Conservation (phyloP, 2,329 filamentous ascomycete species). For the Dryadomyces quercus-mongolicae region DNA sequence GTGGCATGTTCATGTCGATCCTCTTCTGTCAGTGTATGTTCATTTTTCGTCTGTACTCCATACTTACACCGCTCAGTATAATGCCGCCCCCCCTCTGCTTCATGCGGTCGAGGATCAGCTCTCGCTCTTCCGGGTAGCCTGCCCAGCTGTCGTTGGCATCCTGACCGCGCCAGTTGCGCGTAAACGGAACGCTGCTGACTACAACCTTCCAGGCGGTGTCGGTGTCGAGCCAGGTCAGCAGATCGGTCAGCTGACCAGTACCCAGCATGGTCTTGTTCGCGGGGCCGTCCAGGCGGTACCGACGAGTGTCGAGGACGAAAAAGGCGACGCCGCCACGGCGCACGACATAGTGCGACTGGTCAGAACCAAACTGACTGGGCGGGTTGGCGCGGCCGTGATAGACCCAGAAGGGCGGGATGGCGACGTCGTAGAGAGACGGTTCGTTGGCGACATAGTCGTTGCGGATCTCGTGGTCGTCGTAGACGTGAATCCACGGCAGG, state of each 20-base stretch:
- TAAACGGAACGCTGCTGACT: constrained; percentile 89
- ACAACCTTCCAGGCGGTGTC: constrained; percentile 80
- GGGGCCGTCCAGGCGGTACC: constrained; percentile 68
- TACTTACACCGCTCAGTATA: constrained; percentile 53
- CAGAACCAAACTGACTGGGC: no score
- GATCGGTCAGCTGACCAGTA: constrained; percentile 59
- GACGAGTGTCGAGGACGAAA: constrained; percentile 86
- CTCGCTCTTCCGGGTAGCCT: constrained; percentile 72
- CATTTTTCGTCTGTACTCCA: no score
- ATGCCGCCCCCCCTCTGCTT: constrained; percentile 78
- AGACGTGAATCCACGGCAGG: constrained; percentile 87
- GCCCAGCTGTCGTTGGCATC: constrained; percentile 81
- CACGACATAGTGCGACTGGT: constrained; percentile 65
- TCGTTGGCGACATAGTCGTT: constrained; percentile 85
- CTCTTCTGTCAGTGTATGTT: neutral
- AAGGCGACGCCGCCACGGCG: constrained; percentile 81
- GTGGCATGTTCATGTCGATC: constrained; percentile 88
- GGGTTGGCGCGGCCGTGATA: constrained; percentile 83
- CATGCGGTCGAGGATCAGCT: constrained; percentile 72
- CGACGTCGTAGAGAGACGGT: constrained; percentile 65
- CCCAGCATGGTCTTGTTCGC: constrained; percentile 91
- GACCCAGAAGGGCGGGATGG: constrained; percentile 70
- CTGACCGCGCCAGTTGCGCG: constrained; percentile 86
- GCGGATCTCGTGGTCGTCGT: constrained; percentile 90
- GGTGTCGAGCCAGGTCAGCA: constrained; percentile 62